Base-by-base conservation (phyloP, 192 early-diverging fungal genomes). In the Polychytrium aggregatum region DNA sequence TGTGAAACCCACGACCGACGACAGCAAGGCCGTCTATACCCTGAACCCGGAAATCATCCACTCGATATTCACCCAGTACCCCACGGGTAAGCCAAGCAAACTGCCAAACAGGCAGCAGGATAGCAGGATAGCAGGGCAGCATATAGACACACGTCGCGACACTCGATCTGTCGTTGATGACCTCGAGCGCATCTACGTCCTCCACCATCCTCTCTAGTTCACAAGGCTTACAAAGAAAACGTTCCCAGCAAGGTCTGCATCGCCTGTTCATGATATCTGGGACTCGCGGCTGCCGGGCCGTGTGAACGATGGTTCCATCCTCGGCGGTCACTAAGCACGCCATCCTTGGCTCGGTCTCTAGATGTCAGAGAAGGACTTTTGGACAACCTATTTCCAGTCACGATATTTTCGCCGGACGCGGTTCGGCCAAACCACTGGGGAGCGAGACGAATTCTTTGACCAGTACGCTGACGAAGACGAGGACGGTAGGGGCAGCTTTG, bases 11-110 rank as follows among this genome's bases (percentile, higher is more conserved):
- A 37, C 57, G 82, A 47, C 72, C 65, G 18, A 82, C 73, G 22
- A 74, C 59, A 77, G 77, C 38, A 84, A 89, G 58, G 71, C 86
- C 44, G 92, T 82, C 46, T 87, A 83, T 55, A 87, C 76, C 2
- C 76, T 97, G 41, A 91, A 85, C n/a, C 79, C 82, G n/a, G 86
- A 90, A 37, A 79, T 87, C 14, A 87, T 92, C 22, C 76, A 87
- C 38, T 81, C 82, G 29, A 92, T 97, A 14, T 92, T 92, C 51
- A 78, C 79, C 21, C 85, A 95, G 54, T 93, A 80, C 51, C 93
- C 93, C 13, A 73, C 82, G 20, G 76, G 81, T 72, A 67, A 56
- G 54, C 37, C 56, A n/a, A 20, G 26, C n/a, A n/a, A n/a, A n/a
- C n/a, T n/a, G n/a, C n/a, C n/a, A n/a, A n/a, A n/a, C n/a, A n/a